Evolutionary conservation across 352 stramenopile genomes (phyloP).

Genomic region (Pythium dissotocum): DNA sequence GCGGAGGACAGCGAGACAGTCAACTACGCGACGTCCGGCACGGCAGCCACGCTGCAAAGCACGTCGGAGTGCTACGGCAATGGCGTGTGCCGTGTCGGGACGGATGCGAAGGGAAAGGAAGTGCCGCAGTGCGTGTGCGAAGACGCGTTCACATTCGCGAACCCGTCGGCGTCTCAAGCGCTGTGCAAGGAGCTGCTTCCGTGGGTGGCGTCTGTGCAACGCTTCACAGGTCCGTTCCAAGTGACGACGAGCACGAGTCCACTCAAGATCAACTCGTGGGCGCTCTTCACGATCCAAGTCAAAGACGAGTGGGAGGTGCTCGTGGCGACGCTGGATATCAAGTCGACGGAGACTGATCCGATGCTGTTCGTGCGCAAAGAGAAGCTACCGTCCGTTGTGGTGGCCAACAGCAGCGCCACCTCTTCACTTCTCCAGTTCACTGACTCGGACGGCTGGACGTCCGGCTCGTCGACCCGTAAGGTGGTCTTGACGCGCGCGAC

Average conservation of each 20-base stretch:
- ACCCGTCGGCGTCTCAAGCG: constrained; percentile 42
- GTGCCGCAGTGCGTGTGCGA: constrained; percentile 62
- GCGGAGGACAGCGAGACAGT: background rate
- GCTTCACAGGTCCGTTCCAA: constrained; percentile 50
- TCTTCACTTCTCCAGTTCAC: constrained; percentile 51
- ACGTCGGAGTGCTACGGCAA: constrained; percentile 79
- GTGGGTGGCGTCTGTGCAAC: constrained; percentile 58
- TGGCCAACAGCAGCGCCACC: background rate
- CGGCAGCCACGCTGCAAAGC: constrained; percentile 35
- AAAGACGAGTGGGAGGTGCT: constrained; percentile 64
- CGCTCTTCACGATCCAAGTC: constrained; percentile 59
- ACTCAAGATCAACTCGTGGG: constrained; percentile 51
- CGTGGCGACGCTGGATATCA: constrained; percentile 42
- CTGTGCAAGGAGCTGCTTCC: constrained; percentile 65
- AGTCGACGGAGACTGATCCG: constrained; percentile 49
- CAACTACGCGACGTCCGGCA: constrained; percentile 3
- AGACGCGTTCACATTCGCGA: constrained; percentile 58
- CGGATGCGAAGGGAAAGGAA: constrained; percentile 15
- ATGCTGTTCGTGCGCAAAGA: constrained; percentile 76
- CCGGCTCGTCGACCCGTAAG: constrained; percentile 41
- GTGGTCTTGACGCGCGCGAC: constrained; percentile 55
- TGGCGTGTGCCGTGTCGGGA: constrained; percentile 48
- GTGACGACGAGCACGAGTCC: constrained; percentile 44
- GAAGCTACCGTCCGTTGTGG: constrained; percentile 44
- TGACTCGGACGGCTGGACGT: constrained; percentile 52